Evolutionary conservation across 2,329 filamentous ascomycete genomes (phyloP), one percentile per base, ranked within the genome.

Genomic region (Biscogniauxia sp.): DNA sequence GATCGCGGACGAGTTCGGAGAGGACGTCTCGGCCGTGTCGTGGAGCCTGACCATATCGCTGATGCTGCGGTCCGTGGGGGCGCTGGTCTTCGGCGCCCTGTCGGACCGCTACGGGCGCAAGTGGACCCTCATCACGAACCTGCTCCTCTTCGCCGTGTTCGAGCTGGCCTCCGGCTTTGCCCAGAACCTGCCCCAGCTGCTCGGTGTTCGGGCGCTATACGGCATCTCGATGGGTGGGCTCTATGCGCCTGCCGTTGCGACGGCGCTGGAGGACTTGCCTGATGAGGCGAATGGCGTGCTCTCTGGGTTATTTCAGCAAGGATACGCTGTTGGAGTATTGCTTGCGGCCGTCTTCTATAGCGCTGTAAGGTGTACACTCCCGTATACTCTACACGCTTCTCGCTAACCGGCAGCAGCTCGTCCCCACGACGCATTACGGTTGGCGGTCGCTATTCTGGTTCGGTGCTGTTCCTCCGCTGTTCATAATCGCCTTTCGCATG

Each of bases 361-460:
- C 54, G 64, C 64, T 20, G 64, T 66, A 56, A 23, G 62, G 13
- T n/a, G 37, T 60, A 17, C 45, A 28, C 13, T 15, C 6, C 19
- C 25, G 4, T 15, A 3, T 26, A 17, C n/a, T 3, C 25, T 17
- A 7, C 1, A 11, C 1, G 13, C 13, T 2, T 9, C 11, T 28
- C 32, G n/a, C 59, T 66, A 54, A 66, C 19, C 20, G 7, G n/a
- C 54, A 11, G 52, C 15, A 66, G 64, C 53, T 66, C 25, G 57
- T 66, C 6, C 64, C 64, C 45, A 66, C 64, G 19, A 66, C 64
- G 6, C 17, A 26, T 8, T 15, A 62, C 45, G 64, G 62, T 6
- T 66, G 64, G 64, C 55, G 64, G 20, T 66, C 62, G 1, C 41
- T 66, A 9, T 66, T 66, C 23, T 66, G 62, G 62, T 66, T 66